Evolutionary conservation across 208 protist species (phyloP).

Genomic region (Acanthamoeba royreba): DNA sequence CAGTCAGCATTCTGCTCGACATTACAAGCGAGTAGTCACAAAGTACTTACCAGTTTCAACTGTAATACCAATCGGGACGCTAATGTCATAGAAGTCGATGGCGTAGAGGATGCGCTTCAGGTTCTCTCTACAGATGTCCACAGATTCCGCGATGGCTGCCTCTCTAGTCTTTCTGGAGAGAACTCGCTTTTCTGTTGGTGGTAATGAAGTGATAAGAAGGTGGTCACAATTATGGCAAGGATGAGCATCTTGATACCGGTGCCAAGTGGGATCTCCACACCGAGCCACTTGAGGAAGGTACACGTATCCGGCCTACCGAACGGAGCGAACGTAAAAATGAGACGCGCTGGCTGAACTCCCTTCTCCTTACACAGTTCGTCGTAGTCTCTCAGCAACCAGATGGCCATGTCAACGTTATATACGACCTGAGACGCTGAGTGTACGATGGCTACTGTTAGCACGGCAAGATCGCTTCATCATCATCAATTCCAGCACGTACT

Average conservation of each 20-base stretch:
- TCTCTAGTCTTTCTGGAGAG: background rate
- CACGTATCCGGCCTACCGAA: background rate
- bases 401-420: background rate
- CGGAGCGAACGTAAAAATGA: background rate
- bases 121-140: background rate
- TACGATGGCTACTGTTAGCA: no score
- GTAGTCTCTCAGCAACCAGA: background rate
- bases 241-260: background rate
- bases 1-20: no score
- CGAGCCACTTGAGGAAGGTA: slow-evolving; percentile 14
- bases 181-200: background rate
- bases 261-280: background rate
- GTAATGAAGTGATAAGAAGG: no score
- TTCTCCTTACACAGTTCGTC: slow-evolving; percentile 14
- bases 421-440: background rate
- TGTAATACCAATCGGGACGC: background rate
- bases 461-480: no score
- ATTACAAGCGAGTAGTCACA: no score
- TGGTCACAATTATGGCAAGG: no score
- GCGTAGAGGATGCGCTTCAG: background rate
- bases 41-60: background rate
- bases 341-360: background rate
- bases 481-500: no score
- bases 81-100: slow-evolving; percentile 7
- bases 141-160: background rate